Base-by-base conservation (phyloP, 306 rosid species). In the Lupinus albus region DNA sequence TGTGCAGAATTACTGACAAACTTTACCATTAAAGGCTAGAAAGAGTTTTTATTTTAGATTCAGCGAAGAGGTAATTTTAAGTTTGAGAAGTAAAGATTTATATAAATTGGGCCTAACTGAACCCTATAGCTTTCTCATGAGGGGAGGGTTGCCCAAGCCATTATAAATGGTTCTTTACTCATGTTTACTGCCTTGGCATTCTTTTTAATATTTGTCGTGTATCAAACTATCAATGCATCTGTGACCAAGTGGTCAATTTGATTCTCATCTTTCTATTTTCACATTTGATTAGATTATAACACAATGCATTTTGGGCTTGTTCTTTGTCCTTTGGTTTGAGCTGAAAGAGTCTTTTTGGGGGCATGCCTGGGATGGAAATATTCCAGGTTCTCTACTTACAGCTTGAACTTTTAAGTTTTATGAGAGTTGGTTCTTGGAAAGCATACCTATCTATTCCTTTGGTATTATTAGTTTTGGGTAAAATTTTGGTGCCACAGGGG, bases 401-500 rank as follows among this genome's bases (percentile, higher is more conserved):
- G 15, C 46, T 68, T 54, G 42, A 13, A 41, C 64, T 41, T 50
- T 30, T 39, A 39, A 36, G 4, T 41, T 50, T 30, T 39, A 39
- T 18, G 4, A 39, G 39, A 11, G 46, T 52, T 61, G 13, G 20
- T 45, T 64, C 51, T 54, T 42, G 39, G 47, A 14, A 1, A 15
- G 12, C 42, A 8, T 53, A 42, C 46, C 58, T 28, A 10, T 75
- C 41, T 42, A 68, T 53, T 70, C 49, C 25, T 64, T 70, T 30
- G 5, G 39, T 7, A 8, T 20, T 35, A 46, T 36, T 44, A 6
- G 36, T 42, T 70, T 77, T 64, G 6, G 18, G 18, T 53, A 11
- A 21, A 55, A 8, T 3, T 41, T 21, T 66, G 14, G 42, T 55
- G 69, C 50, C 51, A 7, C 16, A 8, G 7, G 55, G 56, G 47